A percentile compares a stretch with the other conserved stretches of the same genome.
phyloP scores from a whole-genome alignment of 2,329 filamentous ascomycete genomes.

The Colletotrichum echinochloae region DNA sequence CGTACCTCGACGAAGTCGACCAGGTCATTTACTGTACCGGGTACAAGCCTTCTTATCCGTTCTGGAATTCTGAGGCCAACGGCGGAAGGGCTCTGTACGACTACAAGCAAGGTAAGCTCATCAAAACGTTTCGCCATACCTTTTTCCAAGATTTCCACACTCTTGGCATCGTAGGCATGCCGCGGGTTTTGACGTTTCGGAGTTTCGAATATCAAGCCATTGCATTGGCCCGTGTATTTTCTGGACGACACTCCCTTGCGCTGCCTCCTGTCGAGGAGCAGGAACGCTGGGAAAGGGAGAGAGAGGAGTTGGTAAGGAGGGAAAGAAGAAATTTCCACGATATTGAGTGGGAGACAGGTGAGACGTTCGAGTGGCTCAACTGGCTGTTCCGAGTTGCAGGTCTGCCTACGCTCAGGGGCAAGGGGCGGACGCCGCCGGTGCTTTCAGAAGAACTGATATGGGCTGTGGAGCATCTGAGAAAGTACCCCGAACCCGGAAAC shows the following conservation, averaged over 20 bases:
- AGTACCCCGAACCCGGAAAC: conserved; percentile 57
- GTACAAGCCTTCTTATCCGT: conserved; percentile 58
- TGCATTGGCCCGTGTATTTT: conserved; percentile 62
- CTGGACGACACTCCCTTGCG: conserved; percentile 52
- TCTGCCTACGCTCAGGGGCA: conserved; percentile 58
- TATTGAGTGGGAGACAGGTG: conserved; percentile 63
- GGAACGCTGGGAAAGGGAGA: conserved; percentile 59
- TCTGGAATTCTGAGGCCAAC: conserved; percentile 61
- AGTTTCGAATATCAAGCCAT: conserved; percentile 69
- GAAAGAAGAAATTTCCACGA: conserved; percentile 63
- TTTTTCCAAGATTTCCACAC: conserved; percentile 62
- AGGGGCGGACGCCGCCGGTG: conserved; percentile 60
- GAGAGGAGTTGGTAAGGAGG: conserved; percentile 47
- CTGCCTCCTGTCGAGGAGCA: conserved; percentile 57
- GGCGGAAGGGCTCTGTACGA: conserved; percentile 61
- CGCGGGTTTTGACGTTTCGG: conserved; percentile 63
- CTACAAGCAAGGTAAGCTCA: conserved; percentile 58
- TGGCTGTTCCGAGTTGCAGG: conserved; percentile 62
- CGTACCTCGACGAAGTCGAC: conserved; percentile 52
- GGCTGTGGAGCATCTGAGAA: conserved; percentile 61
- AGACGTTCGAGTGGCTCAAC: conserved; percentile 61
- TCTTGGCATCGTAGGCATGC: conserved; percentile 64
- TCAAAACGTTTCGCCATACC: conserved; percentile 63
- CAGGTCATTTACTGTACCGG: conserved; percentile 58
- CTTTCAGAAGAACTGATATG: conserved; percentile 57